Evolutionary conservation across 2,329 filamentous ascomycete genomes (phyloP).

Genomic region (Sarocladiaceae sp.): DNA sequence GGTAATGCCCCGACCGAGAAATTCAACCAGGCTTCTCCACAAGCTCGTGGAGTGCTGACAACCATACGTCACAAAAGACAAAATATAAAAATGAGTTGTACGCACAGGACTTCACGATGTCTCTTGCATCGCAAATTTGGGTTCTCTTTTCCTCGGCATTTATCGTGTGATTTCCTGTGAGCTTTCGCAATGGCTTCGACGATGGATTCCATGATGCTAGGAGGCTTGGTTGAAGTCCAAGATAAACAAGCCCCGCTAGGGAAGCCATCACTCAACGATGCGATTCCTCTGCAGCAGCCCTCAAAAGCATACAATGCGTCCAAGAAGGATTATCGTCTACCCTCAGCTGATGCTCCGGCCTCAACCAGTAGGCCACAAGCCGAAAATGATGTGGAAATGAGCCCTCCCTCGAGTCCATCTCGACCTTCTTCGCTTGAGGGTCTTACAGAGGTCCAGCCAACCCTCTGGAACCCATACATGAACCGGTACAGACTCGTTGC

Average conservation of each 20-base stretch:
- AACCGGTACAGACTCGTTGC: slow-evolving; percentile 67
- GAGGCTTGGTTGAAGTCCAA: slow-evolving; percentile 27
- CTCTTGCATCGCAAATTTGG: too few species aligned
- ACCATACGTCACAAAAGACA: too few species aligned
- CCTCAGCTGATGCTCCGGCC: not conserved
- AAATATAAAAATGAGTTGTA: too few species aligned
- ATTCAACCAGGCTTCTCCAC: too few species aligned
- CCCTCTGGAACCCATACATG: slow-evolving; percentile 56
- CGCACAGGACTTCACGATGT: too few species aligned
- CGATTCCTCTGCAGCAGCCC: not conserved
- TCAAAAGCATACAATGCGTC: not conserved
- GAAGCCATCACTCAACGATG: not conserved
- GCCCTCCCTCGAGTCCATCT: slow-evolving; percentile 34
- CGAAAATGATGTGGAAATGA: slow-evolving; percentile 45
- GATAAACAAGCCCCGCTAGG: slow-evolving; percentile 13
- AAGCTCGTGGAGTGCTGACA: too few species aligned
- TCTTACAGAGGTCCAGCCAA: slow-evolving; percentile 46
- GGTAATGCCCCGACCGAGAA: too few species aligned
- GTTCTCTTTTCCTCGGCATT: too few species aligned
- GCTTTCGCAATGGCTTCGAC: too few species aligned
- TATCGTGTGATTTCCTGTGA: too few species aligned
- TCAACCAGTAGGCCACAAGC: not conserved
- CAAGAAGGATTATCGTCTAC: not conserved
- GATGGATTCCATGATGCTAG: slow-evolving; percentile 30
- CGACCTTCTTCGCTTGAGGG: slow-evolving; percentile 29